A percentile compares a stretch with the other conserved stretches of the same genome.
phyloP scores from a whole-genome alignment of 2,329 filamentous ascomycete genomes.

The Podosphaera xanthii region DNA sequence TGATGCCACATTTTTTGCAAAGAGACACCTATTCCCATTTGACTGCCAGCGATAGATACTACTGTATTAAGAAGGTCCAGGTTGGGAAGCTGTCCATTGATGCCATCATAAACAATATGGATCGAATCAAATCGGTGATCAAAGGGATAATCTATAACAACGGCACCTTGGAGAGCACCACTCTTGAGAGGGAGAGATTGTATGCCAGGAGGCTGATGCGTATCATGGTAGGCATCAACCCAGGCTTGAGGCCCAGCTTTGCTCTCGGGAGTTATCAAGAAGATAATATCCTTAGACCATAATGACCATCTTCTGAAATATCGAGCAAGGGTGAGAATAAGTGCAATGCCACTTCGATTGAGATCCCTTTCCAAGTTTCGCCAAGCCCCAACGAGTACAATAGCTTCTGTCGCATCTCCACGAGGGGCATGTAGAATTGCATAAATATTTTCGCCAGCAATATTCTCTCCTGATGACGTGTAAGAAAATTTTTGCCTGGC shows the following conservation, averaged over 20 bases:
- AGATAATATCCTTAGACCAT: constrained; percentile 97
- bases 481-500: constrained; percentile 79
- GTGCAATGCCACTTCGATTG: constrained; percentile 70
- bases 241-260: constrained; percentile 81
- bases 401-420: constrained; percentile 89
- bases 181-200: constrained; percentile 70
- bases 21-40: constrained; percentile 71
- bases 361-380: constrained; percentile 53
- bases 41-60: constrained; percentile 63
- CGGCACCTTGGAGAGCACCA: constrained; percentile 72
- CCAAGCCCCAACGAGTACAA: constrained; percentile 82
- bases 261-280: constrained; percentile 74
- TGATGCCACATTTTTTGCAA: constrained; percentile 74
- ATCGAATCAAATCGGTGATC: constrained; percentile 67
- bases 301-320: constrained; percentile 97
- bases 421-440: constrained; percentile 80
- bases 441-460: constrained; percentile 75
- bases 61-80: constrained; percentile 90
- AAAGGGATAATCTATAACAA: constrained; percentile 83
- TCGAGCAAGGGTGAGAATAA: constrained; percentile 66
- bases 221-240: constrained; percentile 94
- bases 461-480: constrained; percentile 47
- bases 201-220: constrained; percentile 48
- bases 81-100: constrained; percentile 89
- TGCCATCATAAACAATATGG: constrained; percentile 82